Evolutionary conservation across 257 asterid species (phyloP), one percentile per base, ranked within the genome.

Genomic region (Scutellaria baicalensis): DNA sequence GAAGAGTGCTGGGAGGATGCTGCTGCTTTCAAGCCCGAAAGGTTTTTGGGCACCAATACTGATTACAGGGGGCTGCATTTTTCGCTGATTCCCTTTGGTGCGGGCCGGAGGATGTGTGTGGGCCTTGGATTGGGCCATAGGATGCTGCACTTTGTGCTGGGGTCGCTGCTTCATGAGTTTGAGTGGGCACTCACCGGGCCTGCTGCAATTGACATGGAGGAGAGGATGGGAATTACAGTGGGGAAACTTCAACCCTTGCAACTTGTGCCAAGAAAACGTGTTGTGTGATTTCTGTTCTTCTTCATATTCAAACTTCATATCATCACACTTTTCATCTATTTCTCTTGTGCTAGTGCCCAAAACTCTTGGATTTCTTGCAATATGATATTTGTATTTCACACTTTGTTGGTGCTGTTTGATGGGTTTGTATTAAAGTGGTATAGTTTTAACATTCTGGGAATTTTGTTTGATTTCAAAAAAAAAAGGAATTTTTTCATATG

Each of bases 21-120:
- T 0, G 8, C 12, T 7, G 39, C 20, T 8, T 88, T 88, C 64
- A 69, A 64, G 47, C 95, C 95, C 0, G 88, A 88, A 17, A 79
- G 95, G 55, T 88, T 86, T 39, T 0, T 83, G 0, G 88, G 63
- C 11, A 64, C 78, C 0, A 68, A 59, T 1, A 11, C 72, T 10
- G 95, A 88, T 12, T 82, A 72, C 21, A 89, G 65, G 35, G 96
- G 88, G 0, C 86, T 83, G 10, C 65, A 83, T 68, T 86, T 72
- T 55, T 84, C 79, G 79, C 59, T 80, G 35, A 68, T 86, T 14
- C 90, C 93, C 1, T 89, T 86, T 18, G 96, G 93, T 0, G 86
- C 93, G 0, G 87, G 93, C 0, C 64, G 89, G 48, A 78, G 96
- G 72, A 73, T 80, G 31, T 89, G 91, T 33, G 87, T 77, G 0